These are phyloP conservation scores for Phytophthora citricola DNA, from an alignment of 352 stramenopile genomes.

Conservation along the genomic window DNA sequence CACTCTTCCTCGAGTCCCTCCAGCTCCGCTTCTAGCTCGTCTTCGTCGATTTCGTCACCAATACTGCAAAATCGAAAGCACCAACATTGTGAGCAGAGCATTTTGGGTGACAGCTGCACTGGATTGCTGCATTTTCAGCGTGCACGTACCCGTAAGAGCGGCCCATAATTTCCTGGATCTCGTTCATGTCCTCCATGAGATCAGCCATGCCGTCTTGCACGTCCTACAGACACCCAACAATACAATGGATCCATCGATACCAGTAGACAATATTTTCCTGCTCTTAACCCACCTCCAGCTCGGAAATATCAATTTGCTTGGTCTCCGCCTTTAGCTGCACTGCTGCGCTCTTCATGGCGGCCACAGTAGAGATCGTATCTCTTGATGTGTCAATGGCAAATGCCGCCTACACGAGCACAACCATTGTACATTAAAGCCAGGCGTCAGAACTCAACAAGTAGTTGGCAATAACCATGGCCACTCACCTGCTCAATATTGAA, in stretches of 20 bases:
- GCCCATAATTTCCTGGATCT: conserved; percentile 97
- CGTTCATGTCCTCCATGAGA: conserved; percentile 98
- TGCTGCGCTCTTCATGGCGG: conserved; percentile 94
- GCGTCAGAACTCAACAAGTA: neutral
- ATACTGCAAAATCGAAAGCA: conserved; percentile 56
- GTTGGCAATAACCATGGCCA: too few species aligned
- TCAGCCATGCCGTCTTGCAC: conserved; percentile 97
- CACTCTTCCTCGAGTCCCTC: conserved; percentile 95
- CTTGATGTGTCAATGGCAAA: conserved; percentile 94
- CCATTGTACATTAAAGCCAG: neutral
- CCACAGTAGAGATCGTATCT: conserved; percentile 92
- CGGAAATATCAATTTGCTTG: conserved; percentile 96
- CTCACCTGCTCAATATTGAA: conserved; percentile 89
- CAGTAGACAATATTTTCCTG: neutral
- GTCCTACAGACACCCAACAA: conserved; percentile 59
- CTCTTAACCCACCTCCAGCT: conserved; percentile 88
- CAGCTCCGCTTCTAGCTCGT: conserved; percentile 95
- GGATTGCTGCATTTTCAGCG: neutral
- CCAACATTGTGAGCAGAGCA: neutral
- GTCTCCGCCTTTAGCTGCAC: conserved; percentile 94
- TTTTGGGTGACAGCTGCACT: neutral
- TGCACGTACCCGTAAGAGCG: conserved; percentile 92
- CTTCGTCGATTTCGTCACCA: conserved; percentile 95
- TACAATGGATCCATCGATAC: too few species aligned
- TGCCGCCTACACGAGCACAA: conserved; percentile 46